Base-by-base conservation (phyloP, 768 basidiomycete species). In the Lentinula sp. region DNA sequence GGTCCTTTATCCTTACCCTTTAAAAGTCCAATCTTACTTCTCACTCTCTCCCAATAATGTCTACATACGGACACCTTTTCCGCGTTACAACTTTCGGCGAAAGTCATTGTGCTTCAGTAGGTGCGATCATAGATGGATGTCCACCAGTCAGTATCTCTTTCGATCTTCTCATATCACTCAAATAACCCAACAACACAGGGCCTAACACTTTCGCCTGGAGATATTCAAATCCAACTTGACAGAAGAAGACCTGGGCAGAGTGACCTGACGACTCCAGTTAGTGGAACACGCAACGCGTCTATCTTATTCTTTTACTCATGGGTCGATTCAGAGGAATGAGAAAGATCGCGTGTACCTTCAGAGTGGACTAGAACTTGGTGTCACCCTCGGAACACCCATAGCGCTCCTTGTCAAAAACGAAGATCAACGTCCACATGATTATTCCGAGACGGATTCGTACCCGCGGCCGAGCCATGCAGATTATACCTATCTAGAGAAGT, bases 71-170 rank as follows among this genome's bases (percentile, higher is more conserved):
- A 23, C 85, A 81, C 28, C 79, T 92, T 42, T 99, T 92, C 79
- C 84, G 93, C 51, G 97, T 99, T 32, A 95, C 95, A 57, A 99
- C 97, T 65, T 99, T 91, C 71, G 97, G 97, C 62, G 97, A 99
- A 79, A 94, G 91, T 64, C 97, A 99, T 72, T 98, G 97, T 71
- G 85, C 91, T 35, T 95, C 93, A 13, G 97, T 98, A 39, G 97
- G 97, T 13, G 94, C 93, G 39, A 98, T 99, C 74, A 86, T 99
- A 68, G 97, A 98, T 71, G 97, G 97, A 37, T 94, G 94, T 66
- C 96, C 96, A 57, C 96, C 96, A 42, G 96, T 97, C 74, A 60
- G 85, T 74, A 13, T 33, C 33, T 62, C 18, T 35, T 58, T 61
- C 54, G 49, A 59, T 66, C 39, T 41, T 28, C 37, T 58, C 13